phyloP scores from a whole-genome alignment of 371 early-diverging fungal species.

The Dinochytrium kinnereticum region DNA sequence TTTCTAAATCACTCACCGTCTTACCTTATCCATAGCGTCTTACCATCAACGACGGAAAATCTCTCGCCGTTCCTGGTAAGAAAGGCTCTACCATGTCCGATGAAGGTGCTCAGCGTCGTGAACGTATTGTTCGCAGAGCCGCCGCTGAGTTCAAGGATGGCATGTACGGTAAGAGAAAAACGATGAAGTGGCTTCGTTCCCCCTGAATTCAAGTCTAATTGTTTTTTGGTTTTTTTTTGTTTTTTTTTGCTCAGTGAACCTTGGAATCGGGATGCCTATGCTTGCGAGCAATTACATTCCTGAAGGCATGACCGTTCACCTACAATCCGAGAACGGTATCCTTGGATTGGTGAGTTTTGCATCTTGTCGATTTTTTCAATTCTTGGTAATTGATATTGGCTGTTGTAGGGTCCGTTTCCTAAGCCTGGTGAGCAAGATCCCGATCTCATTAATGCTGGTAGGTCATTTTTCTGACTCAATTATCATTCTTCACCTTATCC shows the following conservation, averaged over 20 bases:
- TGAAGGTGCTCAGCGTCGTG: conserved; percentile 57
- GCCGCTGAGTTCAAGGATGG: conserved; percentile 76
- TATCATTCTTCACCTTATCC: neutral
- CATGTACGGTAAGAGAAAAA: conserved; percentile 55
- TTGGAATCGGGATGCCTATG: conserved; percentile 80
- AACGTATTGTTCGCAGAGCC: conserved; percentile 69
- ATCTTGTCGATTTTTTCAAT: neutral
- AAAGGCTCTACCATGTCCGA: conserved; percentile 23
- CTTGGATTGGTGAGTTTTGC: conserved; percentile 52
- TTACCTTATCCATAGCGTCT: conserved; percentile 22
- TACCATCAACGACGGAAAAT: conserved; percentile 35
- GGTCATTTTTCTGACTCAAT: neutral
- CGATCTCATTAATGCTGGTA: conserved; percentile 72
- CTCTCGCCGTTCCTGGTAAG: conserved; percentile 31
- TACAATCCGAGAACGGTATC: conserved; percentile 75
- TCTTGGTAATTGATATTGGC: too few species aligned
- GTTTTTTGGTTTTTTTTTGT: neutral
- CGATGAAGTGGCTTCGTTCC: conserved; percentile 5
- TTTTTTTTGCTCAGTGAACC: conserved; percentile 49
- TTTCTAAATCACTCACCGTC: too few species aligned
- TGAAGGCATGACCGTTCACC: conserved; percentile 65
- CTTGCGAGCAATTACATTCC: conserved; percentile 71
- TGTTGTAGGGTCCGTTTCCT: conserved; percentile 65
- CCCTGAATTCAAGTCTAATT: neutral
- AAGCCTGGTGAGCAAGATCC: conserved; percentile 65